Percentiles rank a stretch among this genome's conserved stretches.
These are phyloP conservation scores for Globisporangium yorkense DNA, from an alignment of 352 stramenopile genomes.

Conservation along the genomic window DNA sequence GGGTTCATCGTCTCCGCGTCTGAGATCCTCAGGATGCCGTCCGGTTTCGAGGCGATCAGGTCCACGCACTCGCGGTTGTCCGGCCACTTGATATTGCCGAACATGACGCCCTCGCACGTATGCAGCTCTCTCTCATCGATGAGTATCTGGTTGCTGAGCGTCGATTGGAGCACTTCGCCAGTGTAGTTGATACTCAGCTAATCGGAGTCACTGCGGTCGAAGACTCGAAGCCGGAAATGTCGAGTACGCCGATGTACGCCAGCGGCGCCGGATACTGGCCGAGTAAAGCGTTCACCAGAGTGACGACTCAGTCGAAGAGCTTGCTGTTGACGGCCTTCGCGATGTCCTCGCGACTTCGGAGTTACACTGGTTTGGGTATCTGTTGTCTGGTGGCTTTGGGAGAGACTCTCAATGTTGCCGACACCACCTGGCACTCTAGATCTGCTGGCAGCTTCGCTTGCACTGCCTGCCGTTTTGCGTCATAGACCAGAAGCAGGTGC, in stretches of 20 bases:
- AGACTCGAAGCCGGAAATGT: constrained; percentile 92
- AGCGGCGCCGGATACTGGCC: constrained; percentile 68
- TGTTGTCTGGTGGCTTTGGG: constrained; percentile 80
- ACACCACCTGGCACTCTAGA: too few relatives aligned
- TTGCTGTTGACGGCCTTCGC: constrained; percentile 91
- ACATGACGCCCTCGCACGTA: constrained; percentile 87
- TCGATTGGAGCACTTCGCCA: constrained; percentile 83
- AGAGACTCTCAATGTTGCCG: constrained; percentile 12
- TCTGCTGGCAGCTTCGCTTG: too few relatives aligned
- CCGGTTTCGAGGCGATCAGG: constrained; percentile 77
- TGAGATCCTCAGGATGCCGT: constrained; percentile 73
- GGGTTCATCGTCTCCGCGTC: constrained; percentile 88
- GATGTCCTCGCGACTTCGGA: constrained; percentile 90
- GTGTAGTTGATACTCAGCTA: constrained; percentile 90
- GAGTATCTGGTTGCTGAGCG: constrained; percentile 89
- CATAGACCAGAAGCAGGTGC: too few relatives aligned
- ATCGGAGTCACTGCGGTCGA: constrained; percentile 89
- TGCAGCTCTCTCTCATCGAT: constrained; percentile 88
- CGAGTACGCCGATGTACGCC: constrained; percentile 88
- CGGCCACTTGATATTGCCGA: constrained; percentile 87
- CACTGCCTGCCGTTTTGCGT: too few relatives aligned
- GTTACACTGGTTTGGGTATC: constrained; percentile 92
- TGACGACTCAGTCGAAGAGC: constrained; percentile 92
- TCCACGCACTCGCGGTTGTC: constrained; percentile 91
- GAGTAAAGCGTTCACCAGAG: constrained; percentile 87